Percentiles rank a stretch among this genome's conserved stretches.
Evolutionary conservation across 192 early-diverging fungal species (phyloP).

Genomic region (Rhizoclosmatium sp.): DNA sequence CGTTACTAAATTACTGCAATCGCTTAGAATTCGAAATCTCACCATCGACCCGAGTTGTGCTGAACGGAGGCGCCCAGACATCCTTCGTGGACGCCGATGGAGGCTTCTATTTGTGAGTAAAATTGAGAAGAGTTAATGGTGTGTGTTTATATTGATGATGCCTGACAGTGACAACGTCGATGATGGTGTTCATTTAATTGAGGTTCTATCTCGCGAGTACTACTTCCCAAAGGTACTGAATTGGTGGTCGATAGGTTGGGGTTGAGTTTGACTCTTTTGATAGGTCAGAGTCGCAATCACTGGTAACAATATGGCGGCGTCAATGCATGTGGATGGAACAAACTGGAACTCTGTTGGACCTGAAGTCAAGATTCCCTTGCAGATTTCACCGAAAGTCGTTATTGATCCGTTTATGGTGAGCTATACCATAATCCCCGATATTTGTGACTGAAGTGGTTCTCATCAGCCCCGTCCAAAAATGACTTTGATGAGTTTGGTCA

Average conservation of each 20-base stretch:
- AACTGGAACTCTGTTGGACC: slow-evolving; percentile 39
- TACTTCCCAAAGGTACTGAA: slow-evolving; percentile 44
- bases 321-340: slow-evolving; percentile 33
- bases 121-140: not conserved
- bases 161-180: slow-evolving; percentile 40
- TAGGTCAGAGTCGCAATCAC: slow-evolving; percentile 36
- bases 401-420: slow-evolving; percentile 38
- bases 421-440: no score
- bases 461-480: slow-evolving; percentile 62
- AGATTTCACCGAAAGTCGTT: slow-evolving; percentile 21
- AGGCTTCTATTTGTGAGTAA: slow-evolving; percentile 46
- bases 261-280: slow-evolving; percentile 3
- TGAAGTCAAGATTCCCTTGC: slow-evolving; percentile 30
- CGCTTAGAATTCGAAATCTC: slow-evolving; percentile 35
- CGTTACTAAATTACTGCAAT: not conserved
- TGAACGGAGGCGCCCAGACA: slow-evolving; percentile 44
- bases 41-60: slow-evolving; percentile 33
- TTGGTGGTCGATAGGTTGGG: slow-evolving; percentile 14
- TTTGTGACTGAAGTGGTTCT: no score
- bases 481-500: slow-evolving; percentile 59
- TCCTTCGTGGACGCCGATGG: slow-evolving; percentile 52
- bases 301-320: slow-evolving; percentile 31
- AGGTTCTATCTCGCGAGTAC: slow-evolving; percentile 42
- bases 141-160: slow-evolving; percentile 23
- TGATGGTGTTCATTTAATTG: slow-evolving; percentile 50